Conservation (phyloP, 441 rosid genomes). For the Euphorbia corollata region DNA sequence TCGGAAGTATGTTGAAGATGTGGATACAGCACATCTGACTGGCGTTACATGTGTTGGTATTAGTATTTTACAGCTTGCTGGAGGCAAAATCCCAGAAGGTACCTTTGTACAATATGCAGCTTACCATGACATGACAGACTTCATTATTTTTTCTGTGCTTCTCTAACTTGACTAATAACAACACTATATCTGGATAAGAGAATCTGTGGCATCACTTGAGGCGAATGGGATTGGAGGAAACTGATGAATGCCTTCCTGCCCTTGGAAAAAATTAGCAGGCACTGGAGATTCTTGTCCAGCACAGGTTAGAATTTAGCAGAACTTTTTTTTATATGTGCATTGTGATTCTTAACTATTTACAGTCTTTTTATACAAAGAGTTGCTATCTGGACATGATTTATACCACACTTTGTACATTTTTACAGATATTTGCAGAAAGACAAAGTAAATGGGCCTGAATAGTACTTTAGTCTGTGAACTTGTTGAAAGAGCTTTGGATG, state of each 20-base stretch:
- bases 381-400: neutral
- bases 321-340: conserved; percentile 7
- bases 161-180: neutral
- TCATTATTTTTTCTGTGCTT: neutral
- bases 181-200: conserved; percentile 31
- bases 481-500: conserved; percentile 85
- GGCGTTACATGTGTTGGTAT: conserved; percentile 66
- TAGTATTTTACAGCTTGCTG: conserved; percentile 68
- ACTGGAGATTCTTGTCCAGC: conserved; percentile 69
- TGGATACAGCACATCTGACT: conserved; percentile 39
- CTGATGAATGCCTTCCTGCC: conserved; percentile 53
- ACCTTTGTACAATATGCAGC: conserved; percentile 15
- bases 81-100: conserved; percentile 81
- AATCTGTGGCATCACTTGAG: conserved; percentile 70
- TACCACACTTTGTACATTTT: neutral
- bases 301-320: conserved; percentile 43
- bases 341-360: conserved; percentile 10
- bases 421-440: conserved; percentile 75
- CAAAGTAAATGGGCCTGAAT: conserved; percentile 70
- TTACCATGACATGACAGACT: too few species aligned
- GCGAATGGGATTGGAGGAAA: conserved; percentile 55
- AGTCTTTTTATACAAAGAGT: neutral
- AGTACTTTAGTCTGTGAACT: conserved; percentile 55
- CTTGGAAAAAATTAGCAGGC: conserved; percentile 70
- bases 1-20: conserved; percentile 57